A percentile compares a stretch with the other conserved stretches of the same genome.
phyloP scores from a whole-genome alignment of 257 asterid genomes.

The Solanum paucissectum region DNA sequence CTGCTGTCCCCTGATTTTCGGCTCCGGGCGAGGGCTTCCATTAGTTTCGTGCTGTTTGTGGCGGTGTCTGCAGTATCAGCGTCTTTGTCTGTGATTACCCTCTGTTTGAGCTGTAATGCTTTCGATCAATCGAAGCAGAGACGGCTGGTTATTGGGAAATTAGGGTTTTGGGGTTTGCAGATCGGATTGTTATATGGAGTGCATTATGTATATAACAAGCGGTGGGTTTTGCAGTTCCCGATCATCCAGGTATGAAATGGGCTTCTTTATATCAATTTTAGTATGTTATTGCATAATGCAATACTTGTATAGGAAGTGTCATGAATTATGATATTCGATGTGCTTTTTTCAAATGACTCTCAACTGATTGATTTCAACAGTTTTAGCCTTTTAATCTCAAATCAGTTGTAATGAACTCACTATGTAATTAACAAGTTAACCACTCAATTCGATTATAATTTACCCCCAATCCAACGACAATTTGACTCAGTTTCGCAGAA shows the following conservation, averaged over 20 bases:
- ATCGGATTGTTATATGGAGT: constrained; percentile 60
- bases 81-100: constrained; percentile 26
- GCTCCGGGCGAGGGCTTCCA: constrained; percentile 41
- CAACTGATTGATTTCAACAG: background rate
- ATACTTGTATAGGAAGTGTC: background rate
- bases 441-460: background rate
- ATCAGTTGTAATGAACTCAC: background rate
- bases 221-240: constrained; percentile 85
- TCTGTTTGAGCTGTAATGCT: constrained; percentile 55
- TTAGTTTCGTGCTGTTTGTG: constrained; percentile 54
- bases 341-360: background rate
- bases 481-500: background rate
- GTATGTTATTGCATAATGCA: background rate
- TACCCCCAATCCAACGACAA: background rate
- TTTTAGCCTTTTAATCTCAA: background rate
- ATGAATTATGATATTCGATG: background rate
- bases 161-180: constrained; percentile 66
- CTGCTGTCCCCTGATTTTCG: constrained; percentile 26
- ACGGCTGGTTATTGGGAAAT: constrained; percentile 17
- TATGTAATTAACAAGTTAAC: background rate
- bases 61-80: constrained; percentile 37
- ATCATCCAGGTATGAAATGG: constrained; percentile 59
- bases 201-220: constrained; percentile 43
- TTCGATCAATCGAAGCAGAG: constrained; percentile 12
- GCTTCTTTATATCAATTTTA: background rate